Evolutionary conservation across 1,284 basidiomycete genomes (phyloP), one percentile per base, ranked within the genome.

Genomic region (Ustanciosporium gigantosporum): DNA sequence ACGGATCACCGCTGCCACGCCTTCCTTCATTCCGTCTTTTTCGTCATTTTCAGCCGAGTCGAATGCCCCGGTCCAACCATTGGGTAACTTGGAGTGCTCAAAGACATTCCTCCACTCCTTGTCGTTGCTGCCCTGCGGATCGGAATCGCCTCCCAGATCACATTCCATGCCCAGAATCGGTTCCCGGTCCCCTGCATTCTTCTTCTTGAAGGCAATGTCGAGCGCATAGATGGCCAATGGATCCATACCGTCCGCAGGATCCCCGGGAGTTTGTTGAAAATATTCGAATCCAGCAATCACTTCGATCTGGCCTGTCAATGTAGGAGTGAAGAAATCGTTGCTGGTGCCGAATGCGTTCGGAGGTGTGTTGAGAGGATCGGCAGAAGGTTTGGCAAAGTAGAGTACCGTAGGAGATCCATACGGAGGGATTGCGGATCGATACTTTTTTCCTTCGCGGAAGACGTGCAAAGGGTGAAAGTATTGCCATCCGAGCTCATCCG

Each of bases 401-500:
- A 70, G 17, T 7, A 58, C 21, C 11, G 56, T 62, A 7, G 67
- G 67, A 17, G 61, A 56, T n/a, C 60, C 60, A 36, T 70, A 70
- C 4, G 62, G 57, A 6, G 61, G 45, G 21, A 65, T 58, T 21
- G 35, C 31, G 7, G 61, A 65, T 13, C 55, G 36, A 31, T 65
- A 65, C 7, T 46, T 29, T n/a, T 59, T 50, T 31, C 61, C 61
- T 25, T 64, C 61, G 31, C 52, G 55, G 14, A 68, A 68, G 5
- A 53, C 53, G 21, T 68, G 62, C 17, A 68, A 43, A 1, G 72
- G 72, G n/a, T 72, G 58, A 41, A 53, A 70, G 43, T 69, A 74
- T 40, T 53, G 42, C 70, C 70, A 73, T 3, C 68, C 70, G 5
- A 27, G 16, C 19, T 47, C 52, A 27, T 68, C 56, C 4, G 70